phyloP scores from a whole-genome alignment of 2,329 filamentous ascomycete species.

The Bipolaris gigantea region DNA sequence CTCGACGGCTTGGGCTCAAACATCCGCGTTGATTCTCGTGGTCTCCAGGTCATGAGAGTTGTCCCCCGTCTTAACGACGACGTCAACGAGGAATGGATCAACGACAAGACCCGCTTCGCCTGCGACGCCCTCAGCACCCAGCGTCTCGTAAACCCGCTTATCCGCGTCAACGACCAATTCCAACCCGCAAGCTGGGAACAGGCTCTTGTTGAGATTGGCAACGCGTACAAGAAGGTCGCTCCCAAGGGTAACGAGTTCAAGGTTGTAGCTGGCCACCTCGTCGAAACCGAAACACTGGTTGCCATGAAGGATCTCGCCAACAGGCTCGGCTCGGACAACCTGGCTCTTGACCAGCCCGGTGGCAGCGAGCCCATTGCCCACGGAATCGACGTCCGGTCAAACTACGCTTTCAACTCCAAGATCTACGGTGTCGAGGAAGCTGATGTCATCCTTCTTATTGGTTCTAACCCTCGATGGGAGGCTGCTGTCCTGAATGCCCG shows the following conservation, averaged over 20 bases:
- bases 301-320: constrained; percentile 98
- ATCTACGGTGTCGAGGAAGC: constrained; percentile 94
- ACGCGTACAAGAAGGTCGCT: constrained; percentile 75
- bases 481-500: constrained; percentile 93
- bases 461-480: constrained; percentile 94
- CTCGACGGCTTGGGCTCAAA: constrained; percentile 91
- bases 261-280: constrained; percentile 85
- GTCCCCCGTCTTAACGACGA: constrained; percentile 93
- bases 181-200: constrained; percentile 95
- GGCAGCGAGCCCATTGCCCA: constrained; percentile 85
- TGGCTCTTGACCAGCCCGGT: constrained; percentile 85
- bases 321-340: constrained; percentile 92
- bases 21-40: constrained; percentile 89
- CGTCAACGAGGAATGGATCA: constrained; percentile 99
- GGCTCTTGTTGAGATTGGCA: constrained; percentile 82
- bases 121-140: constrained; percentile 97
- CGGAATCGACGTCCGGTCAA: constrained; percentile 89
- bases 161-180: constrained; percentile 87
- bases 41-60: constrained; percentile 94
- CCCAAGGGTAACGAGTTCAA: constrained; percentile 95
- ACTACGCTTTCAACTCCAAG: constrained; percentile 95
- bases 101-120: constrained; percentile 96
- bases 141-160: constrained; percentile 86
- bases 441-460: constrained; percentile 87
- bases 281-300: constrained; percentile 90